phyloP scores from a whole-genome alignment of 1,284 basidiomycete genomes.

The Trametes hirsuta region DNA sequence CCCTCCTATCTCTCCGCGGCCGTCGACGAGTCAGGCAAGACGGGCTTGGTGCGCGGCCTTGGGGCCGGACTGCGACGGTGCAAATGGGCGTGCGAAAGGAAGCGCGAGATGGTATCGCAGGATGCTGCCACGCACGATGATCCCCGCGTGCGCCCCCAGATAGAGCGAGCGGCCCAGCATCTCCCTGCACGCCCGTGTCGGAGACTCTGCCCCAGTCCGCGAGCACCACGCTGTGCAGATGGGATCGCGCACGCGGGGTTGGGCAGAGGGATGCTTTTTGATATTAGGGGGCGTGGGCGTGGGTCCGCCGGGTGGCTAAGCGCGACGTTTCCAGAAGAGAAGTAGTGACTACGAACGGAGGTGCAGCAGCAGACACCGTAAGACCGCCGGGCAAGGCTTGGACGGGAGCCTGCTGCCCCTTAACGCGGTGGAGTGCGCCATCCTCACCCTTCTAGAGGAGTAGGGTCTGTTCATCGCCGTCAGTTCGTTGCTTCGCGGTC shows the following conservation, averaged over 20 bases:
- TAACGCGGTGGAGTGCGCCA: background rate
- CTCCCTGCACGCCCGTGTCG: background rate
- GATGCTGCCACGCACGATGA: background rate
- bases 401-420: too few relatives aligned
- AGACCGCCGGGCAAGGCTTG: background rate
- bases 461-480: background rate
- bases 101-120: background rate
- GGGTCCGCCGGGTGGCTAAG: slow-evolving; percentile 1
- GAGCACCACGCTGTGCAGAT: slow-evolving; percentile 6
- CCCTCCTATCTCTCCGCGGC: too few relatives aligned
- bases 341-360: background rate
- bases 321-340: slow-evolving; percentile 4
- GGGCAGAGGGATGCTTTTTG: slow-evolving; percentile 20
- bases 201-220: slow-evolving; percentile 5
- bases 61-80: background rate
- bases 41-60: background rate
- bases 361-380: background rate
- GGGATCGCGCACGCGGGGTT: slow-evolving; percentile 10
- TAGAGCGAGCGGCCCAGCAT: background rate
- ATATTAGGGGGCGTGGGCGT: slow-evolving; percentile 18
- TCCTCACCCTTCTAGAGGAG: background rate
- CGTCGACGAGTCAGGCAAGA: background rate
- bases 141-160: background rate
- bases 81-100: background rate
- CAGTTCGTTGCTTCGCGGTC: background rate